Base-by-base conservation (phyloP, 2,329 filamentous ascomycete species). In the Trichophyton simii region DNA sequence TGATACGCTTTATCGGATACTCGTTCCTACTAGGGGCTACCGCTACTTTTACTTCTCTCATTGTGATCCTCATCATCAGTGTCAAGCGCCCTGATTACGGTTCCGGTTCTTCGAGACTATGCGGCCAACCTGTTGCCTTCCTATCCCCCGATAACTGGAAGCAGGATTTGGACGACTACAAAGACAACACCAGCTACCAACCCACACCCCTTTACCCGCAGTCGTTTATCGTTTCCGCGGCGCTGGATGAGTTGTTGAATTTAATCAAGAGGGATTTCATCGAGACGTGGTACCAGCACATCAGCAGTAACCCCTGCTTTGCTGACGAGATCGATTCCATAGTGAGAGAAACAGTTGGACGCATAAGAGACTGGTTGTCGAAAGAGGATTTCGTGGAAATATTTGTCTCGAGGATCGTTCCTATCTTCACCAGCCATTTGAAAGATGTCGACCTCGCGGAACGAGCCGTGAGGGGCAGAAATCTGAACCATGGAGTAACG, bases 391-490 rank as follows among this genome's bases (percentile, higher is more conserved):
- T 96, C 65, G 89, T 94, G 58, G 91, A 94, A 68, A 79, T 92
- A 54, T 79, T 89, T 54, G 91, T 92, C 18, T 88, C 87, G 64
- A 85, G 87, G 42, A 81, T 97, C 55, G 86, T 96, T 44, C 95
- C 95, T 11, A 85, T 97, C 62, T 73, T 99, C 66, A 97, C 92
- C 34, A 81, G 84, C 8, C 94, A 99, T 73, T 84, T 99, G 68
- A 88, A 84, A 66, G 89, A 96, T 66, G 96, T 96, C 68, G 89
- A 91, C 72, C 86, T 94, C 66, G 94, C 94, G 0, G 94, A 99
- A 76, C 83, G 87, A 62, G 82, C 85, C 7, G 89, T 99, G 9
- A 83, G 92, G 60, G 95, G 95, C 11, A 88, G 86, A 71, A 89
- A 95, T 73, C 78, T 97, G 61, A 94, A 91, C 67, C 85, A 89